A percentile compares a stretch with the other conserved stretches of the same genome.
Evolutionary conservation across 2,329 filamentous ascomycete genomes (phyloP).

Genomic region (Diaporthe sp.): DNA sequence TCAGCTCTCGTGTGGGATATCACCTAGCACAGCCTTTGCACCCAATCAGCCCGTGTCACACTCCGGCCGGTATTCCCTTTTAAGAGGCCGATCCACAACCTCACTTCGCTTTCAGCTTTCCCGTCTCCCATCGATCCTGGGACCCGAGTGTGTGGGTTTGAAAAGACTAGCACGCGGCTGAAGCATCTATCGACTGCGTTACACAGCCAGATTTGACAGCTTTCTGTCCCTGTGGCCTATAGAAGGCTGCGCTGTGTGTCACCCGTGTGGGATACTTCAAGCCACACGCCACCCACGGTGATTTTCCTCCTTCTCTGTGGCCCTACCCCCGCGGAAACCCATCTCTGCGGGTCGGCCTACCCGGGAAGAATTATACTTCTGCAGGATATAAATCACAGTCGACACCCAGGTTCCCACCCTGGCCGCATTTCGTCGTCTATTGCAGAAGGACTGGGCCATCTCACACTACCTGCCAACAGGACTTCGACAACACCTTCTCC

Average conservation of each 20-base stretch:
- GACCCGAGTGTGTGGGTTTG: constrained; percentile 30
- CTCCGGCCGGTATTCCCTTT: constrained; percentile 22
- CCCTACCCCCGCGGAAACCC: constrained; percentile 35
- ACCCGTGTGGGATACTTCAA: constrained; percentile 31
- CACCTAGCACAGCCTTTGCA: background rate
- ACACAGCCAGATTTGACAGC: background rate
- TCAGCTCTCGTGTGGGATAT: constrained; percentile 21
- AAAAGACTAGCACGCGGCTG: constrained; percentile 34
- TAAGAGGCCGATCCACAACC: constrained; percentile 32
- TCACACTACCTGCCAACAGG: constrained; percentile 10
- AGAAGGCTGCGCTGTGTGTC: constrained; percentile 17
- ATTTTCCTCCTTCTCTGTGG: constrained; percentile 1
- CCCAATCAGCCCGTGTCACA: constrained; percentile 35
- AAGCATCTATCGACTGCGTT: background rate
- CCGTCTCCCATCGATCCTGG: constrained; percentile 26
- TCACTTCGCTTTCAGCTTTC: constrained; percentile 30
- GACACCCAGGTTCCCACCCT: constrained; percentile 11
- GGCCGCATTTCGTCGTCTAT: background rate
- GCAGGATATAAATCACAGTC: constrained; percentile 38
- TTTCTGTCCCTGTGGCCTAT: background rate
- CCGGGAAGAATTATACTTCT: background rate
- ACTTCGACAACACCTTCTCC: constrained; percentile 12
- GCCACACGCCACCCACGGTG: constrained; percentile 22
- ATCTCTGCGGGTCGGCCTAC: background rate
- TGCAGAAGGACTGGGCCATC: constrained; percentile 13